These are phyloP conservation scores for Podila epigama DNA, from an alignment of 192 early-diverging fungal species.

Conservation along the genomic window DNA sequence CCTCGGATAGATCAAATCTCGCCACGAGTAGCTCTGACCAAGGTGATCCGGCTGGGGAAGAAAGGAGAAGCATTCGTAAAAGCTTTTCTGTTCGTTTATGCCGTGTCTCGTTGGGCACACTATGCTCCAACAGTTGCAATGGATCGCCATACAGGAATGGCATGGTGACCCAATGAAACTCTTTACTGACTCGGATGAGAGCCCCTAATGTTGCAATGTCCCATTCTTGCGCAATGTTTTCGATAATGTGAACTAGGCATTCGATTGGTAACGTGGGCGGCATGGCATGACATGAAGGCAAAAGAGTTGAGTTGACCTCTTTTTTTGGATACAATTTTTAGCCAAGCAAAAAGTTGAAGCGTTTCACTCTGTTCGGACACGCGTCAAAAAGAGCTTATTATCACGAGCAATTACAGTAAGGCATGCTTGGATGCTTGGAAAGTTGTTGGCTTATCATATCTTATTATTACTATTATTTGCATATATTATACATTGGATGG, in stretches of 20 bases:
- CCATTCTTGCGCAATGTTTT: not conserved
- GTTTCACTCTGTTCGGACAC: too few species aligned
- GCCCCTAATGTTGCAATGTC: not conserved
- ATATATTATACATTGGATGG: too few species aligned
- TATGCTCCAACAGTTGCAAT: not conserved
- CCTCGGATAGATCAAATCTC: not conserved
- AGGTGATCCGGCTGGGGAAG: not conserved
- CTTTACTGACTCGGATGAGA: not conserved
- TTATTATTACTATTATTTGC: too few species aligned
- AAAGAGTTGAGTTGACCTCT: not conserved
- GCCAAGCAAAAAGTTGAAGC: too few species aligned
- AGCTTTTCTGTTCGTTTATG: not conserved
- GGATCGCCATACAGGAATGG: not conserved
- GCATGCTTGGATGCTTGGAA: too few species aligned
- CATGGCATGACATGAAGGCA: not conserved
- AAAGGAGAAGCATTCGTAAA: not conserved
- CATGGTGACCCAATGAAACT: not conserved
- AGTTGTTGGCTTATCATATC: too few species aligned
- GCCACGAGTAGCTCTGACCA: not conserved
- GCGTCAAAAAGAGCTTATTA: too few species aligned
- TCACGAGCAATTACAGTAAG: not conserved
- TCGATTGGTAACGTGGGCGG: not conserved
- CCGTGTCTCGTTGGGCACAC: not conserved
- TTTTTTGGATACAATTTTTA: too few species aligned
- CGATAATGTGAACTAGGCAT: not conserved